phyloP scores from a whole-genome alignment of 345 rosid genomes.

The Orychophragmus violaceus region DNA sequence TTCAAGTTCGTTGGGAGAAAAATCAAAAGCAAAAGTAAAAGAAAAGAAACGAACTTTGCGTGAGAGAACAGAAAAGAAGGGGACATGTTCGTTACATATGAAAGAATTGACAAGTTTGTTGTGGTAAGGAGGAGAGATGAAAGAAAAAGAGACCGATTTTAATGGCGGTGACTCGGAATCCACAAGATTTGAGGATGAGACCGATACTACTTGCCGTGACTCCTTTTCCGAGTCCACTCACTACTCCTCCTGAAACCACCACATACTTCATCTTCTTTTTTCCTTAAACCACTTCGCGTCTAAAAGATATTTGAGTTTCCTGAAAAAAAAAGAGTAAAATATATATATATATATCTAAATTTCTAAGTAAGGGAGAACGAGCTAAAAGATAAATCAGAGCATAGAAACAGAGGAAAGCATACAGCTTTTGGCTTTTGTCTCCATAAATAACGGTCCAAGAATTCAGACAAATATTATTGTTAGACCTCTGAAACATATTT shows the following conservation, averaged over 20 bases:
- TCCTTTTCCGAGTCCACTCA: conserved; percentile 62
- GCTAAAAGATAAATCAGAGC: conserved; percentile 1
- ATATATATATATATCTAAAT: neutral
- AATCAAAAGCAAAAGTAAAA: conserved; percentile 1
- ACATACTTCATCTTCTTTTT: conserved; percentile 47
- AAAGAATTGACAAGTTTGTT: neutral
- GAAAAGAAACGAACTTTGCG: conserved; percentile 13
- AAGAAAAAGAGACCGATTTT: conserved; percentile 23
- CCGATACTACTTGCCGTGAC: conserved; percentile 63
- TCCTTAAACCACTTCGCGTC: neutral
- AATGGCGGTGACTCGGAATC: conserved; percentile 34
- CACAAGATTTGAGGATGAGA: conserved; percentile 37
- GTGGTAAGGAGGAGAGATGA: neutral
- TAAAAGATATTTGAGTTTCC: neutral
- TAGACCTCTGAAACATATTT: neutral
- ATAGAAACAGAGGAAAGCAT: conserved; percentile 4
- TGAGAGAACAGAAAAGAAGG: neutral
- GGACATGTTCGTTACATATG: conserved; percentile 13
- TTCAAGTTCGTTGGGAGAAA: conserved; percentile 7
- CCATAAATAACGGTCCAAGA: neutral
- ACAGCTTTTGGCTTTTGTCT: neutral
- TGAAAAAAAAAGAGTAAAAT: neutral
- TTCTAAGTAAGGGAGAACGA: neutral
- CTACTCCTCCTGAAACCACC: conserved; percentile 57
- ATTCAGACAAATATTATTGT: neutral